Evolutionary conservation across 2,329 filamentous ascomycete species (phyloP).

Genomic region (Botrytis deweyae): DNA sequence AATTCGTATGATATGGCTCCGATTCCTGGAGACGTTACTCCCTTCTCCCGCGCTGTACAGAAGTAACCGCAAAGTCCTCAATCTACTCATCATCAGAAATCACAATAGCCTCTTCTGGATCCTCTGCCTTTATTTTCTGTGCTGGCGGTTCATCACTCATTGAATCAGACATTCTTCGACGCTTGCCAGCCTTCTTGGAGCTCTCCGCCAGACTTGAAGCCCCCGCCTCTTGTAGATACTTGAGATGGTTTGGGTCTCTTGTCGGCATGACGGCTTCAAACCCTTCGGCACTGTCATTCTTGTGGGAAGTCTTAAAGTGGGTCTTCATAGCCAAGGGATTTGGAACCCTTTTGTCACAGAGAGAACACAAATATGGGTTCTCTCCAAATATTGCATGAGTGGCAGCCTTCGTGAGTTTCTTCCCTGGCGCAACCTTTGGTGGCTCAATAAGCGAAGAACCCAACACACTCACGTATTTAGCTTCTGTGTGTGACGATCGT

Average conservation of each 20-base stretch:
- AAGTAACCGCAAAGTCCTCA: neutral
- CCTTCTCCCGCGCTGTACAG: neutral
- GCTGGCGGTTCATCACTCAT: neutral
- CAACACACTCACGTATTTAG: neutral
- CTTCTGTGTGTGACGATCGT: neutral
- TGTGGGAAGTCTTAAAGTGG: neutral
- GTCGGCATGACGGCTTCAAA: neutral
- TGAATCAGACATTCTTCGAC: neutral
- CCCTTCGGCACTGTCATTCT: neutral
- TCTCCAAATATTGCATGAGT: neutral
- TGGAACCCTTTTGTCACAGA: neutral
- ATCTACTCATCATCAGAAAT: neutral
- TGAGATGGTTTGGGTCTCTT: neutral
- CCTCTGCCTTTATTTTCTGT: neutral
- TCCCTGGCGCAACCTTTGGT: neutral
- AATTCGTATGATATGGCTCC: neutral
- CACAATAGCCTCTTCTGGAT: neutral
- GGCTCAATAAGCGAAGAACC: neutral
- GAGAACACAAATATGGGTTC: neutral
- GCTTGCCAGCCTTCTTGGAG: neutral
- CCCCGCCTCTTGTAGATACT: neutral
- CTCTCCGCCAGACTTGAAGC: neutral
- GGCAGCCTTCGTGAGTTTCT: neutral
- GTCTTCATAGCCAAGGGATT: neutral
- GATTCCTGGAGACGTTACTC: neutral